A percentile compares a stretch with the other conserved stretches of the same genome.
These are phyloP conservation scores for Botrytis hyacinthi DNA, from an alignment of 2,329 filamentous ascomycete genomes.

Conservation along the genomic window DNA sequence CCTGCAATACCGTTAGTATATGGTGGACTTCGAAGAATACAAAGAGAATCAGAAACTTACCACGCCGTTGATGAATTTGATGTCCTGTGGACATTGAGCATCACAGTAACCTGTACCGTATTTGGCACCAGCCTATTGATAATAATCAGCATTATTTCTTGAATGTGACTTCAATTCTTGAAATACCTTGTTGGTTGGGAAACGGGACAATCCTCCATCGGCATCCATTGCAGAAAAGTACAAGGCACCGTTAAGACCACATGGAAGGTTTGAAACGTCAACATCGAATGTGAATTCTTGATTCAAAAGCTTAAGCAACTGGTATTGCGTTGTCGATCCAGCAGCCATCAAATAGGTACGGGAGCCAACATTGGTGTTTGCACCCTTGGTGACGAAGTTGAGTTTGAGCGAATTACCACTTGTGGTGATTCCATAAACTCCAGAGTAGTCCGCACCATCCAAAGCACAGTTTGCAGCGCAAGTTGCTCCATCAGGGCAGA, in stretches of 20 bases:
- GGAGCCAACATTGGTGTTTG: slow-evolving; percentile 48
- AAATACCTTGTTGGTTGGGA: slow-evolving; percentile 46
- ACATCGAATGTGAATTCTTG: slow-evolving; percentile 74
- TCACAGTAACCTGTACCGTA: slow-evolving; percentile 36
- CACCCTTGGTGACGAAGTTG: slow-evolving; percentile 55
- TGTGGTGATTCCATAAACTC: slow-evolving; percentile 55
- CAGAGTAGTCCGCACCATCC: slow-evolving; percentile 53
- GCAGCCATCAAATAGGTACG: slow-evolving; percentile 65
- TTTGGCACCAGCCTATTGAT: slow-evolving; percentile 48
- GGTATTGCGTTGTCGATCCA: slow-evolving; percentile 54
- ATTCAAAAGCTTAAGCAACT: slow-evolving; percentile 63
- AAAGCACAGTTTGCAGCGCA: slow-evolving; percentile 53
- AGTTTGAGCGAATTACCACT: slow-evolving; percentile 53
- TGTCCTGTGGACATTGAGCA: slow-evolving; percentile 27
- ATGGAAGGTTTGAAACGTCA: slow-evolving; percentile 66
- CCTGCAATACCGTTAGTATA: slow-evolving; percentile 39
- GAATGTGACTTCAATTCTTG: not conserved
- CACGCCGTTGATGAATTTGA: slow-evolving; percentile 53
- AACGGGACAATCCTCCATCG: slow-evolving; percentile 57
- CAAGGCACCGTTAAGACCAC: slow-evolving; percentile 70
- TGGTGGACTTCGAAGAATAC: not conserved
- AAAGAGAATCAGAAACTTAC: slow-evolving; percentile 37
- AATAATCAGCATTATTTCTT: not conserved
- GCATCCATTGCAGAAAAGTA: slow-evolving; percentile 65
- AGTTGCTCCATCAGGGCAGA: slow-evolving; percentile 45